Base-by-base conservation (phyloP, 768 basidiomycete genomes). In the Amanita pseudoporphyria region DNA sequence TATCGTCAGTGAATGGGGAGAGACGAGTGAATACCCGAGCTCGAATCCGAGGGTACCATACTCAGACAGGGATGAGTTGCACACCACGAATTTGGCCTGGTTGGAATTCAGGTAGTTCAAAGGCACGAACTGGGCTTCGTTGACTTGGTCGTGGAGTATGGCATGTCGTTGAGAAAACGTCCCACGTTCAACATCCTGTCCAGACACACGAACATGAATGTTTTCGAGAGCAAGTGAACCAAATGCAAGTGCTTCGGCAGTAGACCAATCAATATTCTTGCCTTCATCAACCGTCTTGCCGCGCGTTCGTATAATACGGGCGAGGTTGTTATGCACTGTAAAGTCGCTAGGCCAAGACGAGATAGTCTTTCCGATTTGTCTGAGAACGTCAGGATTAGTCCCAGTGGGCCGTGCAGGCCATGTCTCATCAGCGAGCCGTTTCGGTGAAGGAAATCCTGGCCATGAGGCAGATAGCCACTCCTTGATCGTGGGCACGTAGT, bases 161-260 rank as follows among this genome's bases (percentile, higher is more conserved):
- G 94, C 94, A 59, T 99, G 95, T 39, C 95, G 86, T 62, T 99
- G 95, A 12, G 94, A 97, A 77, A 99, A 99, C 2, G 95, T 99
- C 28, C 95, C 95, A 62, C 95, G 87, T 68, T 99, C 95, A 47
- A 98, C 95, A 63, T 99, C 95, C 68, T 99, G 96, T 26, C 95
- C 95, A 0, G 93, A 96, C 1, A 99, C 73, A 54, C 95, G 88
- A 42, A 99, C 87, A 63, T 98, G 93, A 45, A 84, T 85, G 58
- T 88, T 88, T 67, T 98, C 94, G 36, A 96, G 75, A 9, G 88
- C 89, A 35, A 99, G 82, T 5, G 92, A 77, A 52, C 95, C 96
- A 60, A 98, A 89, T 0, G 96, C 96, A 47, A 99, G 82, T 0
- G 96, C 92, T 69, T 99, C 96, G 37, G 96, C 95, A 18, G 95